Evolutionary conservation across 228 moss, liverwort and hornwort species (phyloP), one percentile per base, ranked within the genome.

Genomic region (Sphagnum magellanicum): DNA sequence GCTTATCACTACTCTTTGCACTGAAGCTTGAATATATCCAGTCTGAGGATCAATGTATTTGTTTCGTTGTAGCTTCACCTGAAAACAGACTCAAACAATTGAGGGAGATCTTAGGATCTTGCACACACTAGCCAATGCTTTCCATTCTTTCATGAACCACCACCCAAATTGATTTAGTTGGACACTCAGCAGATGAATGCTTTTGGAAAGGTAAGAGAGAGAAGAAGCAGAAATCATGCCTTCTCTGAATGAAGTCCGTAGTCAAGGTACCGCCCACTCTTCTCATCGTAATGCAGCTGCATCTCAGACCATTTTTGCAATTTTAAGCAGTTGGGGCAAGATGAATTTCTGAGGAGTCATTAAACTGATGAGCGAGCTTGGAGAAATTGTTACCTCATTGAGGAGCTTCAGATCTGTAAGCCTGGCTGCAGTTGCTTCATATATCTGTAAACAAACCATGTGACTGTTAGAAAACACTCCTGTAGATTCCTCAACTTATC

Each of bases 181-280:
- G 32, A 32, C 32, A 32, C 32, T 32, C 32, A 32, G 32, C 32
- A 3, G 32, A 32, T 32, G 32, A 32, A 32, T 32, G 32, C 32
- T 32, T 32, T 32, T 32, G 32, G 32, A 32, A 32, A 32, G 32
- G 32, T 32, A 32, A 32, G 32, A 32, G 32, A 2, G 32, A 32
- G 32, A 32, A 3, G 32, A 32, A 32, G 32, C 32, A 63, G 62
- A 4, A 49, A 15, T 67, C 76, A 49, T 79, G 78, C 94, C 91
- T 88, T 72, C 77, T 97, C 93, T 70, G 88, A 81, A 63, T 97
- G 97, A 68, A 88, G 76, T 71, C 97, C 97, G 71, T 81, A 97
- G 74, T 97, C 97, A 69, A 83, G 89, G 76, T 90, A 97, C 60
- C 81, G 86, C 64, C 90, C 91, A 74, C 88, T 87, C 59, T 85